Conservation (phyloP, 2,329 filamentous ascomycete species). For the Alternaria solani region DNA sequence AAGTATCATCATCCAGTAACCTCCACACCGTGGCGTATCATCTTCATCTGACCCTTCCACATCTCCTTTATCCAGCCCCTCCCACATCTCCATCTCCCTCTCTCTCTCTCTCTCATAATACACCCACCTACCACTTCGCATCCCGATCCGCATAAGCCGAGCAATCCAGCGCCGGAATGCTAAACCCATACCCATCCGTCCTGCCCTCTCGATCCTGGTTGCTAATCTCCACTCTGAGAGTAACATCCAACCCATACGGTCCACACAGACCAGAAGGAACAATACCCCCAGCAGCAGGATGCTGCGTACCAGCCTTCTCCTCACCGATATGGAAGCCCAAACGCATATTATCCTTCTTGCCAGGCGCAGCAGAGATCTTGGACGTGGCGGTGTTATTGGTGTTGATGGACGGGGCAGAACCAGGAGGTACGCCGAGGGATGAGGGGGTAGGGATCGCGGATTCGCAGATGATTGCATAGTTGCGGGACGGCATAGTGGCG, state of each 20-base stretch:
- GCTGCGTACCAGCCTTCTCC: slow-evolving; percentile 76
- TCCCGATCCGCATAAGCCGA: slow-evolving; percentile 16
- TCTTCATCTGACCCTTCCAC: not conserved
- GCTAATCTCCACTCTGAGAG: slow-evolving; percentile 58
- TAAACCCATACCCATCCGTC: slow-evolving; percentile 61
- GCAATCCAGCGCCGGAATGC: slow-evolving; percentile 54
- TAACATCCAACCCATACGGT: slow-evolving; percentile 56
- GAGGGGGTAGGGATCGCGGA: slow-evolving; percentile 44
- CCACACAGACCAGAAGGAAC: slow-evolving; percentile 55
- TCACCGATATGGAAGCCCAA: slow-evolving; percentile 79
- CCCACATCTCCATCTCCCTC: too few species aligned
- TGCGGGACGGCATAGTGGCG: slow-evolving; percentile 80
- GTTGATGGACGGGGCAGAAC: slow-evolving; percentile 28
- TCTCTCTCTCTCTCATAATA: not conserved
- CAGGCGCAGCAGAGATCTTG: slow-evolving; percentile 35
- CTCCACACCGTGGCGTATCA: not conserved
- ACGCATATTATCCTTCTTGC: slow-evolving; percentile 66
- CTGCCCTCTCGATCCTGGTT: slow-evolving; percentile 54
- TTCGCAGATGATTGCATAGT: slow-evolving; percentile 71
- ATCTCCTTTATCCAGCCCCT: too few species aligned
- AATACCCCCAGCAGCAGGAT: slow-evolving; percentile 70
- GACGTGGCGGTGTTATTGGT: slow-evolving; percentile 41
- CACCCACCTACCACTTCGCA: slow-evolving; percentile 22
- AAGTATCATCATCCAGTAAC: not conserved
- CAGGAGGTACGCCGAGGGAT: slow-evolving; percentile 19